A percentile compares a stretch with the other conserved stretches of the same genome.
These are phyloP conservation scores for Xylariaceae sp. DNA, from an alignment of 2,329 filamentous ascomycete genomes.

Conservation along the genomic window DNA sequence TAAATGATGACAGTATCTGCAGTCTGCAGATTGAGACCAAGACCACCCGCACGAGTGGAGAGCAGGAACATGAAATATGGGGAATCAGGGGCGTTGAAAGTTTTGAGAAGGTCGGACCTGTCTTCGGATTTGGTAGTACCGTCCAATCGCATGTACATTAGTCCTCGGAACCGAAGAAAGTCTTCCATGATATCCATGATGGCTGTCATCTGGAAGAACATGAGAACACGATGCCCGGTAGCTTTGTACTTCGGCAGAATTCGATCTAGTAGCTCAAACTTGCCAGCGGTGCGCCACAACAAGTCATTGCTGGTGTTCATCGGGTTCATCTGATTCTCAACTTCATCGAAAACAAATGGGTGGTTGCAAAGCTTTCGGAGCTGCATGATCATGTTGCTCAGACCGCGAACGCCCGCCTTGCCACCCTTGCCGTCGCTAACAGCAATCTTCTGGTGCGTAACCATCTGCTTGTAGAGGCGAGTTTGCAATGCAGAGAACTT, in stretches of 20 bases:
- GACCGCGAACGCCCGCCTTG: constrained; percentile 87
- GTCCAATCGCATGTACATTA: constrained; percentile 88
- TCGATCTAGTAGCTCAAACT: constrained; percentile 93
- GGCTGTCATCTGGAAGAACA: constrained; percentile 99
- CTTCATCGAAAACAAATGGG: constrained; percentile 96
- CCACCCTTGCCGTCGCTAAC: constrained; percentile 94
- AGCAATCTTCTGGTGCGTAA: constrained; percentile 89
- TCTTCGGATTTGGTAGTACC: constrained; percentile 98
- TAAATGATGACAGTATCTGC: constrained; percentile 99
- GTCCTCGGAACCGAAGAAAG: constrained; percentile 78
- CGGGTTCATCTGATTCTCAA: constrained; percentile 98
- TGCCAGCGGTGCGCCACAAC: constrained; percentile 92
- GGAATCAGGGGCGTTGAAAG: constrained; percentile 87
- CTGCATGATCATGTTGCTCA: constrained; percentile 99
- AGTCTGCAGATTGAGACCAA: constrained; percentile 94
- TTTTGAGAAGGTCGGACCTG: constrained; percentile 81
- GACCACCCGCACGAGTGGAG: constrained; percentile 96
- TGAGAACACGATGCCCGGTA: constrained; percentile 90
- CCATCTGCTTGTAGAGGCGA: constrained; percentile 95
- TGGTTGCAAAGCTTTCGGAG: constrained; percentile 98
- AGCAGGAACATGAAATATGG: constrained; percentile 97
- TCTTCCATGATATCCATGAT: constrained; percentile 99
- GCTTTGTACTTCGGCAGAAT: constrained; percentile 89
- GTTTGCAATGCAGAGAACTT: constrained; percentile 93
- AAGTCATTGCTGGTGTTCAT: constrained; percentile 83